Evolutionary conservation across 1,139 yeast genomes (phyloP).

Genomic region (Suzukiozyma palmioleophila): DNA sequence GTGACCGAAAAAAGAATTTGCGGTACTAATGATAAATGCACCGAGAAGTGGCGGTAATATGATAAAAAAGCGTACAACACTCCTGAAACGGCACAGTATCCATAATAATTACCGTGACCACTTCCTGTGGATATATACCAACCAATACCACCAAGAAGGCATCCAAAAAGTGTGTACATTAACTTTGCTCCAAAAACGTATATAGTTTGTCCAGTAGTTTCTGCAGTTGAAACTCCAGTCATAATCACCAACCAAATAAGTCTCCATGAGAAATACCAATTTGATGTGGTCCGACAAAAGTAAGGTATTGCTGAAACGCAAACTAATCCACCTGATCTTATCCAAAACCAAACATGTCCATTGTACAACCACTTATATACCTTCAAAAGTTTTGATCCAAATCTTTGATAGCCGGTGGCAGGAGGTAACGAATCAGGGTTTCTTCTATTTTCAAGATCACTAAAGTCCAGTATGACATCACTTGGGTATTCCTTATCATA

Average conservation of each 20-base stretch:
- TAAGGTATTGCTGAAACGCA: constrained; percentile 25
- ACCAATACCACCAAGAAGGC: constrained; percentile 28
- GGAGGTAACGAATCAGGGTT: constrained; percentile 33
- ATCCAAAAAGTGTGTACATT: constrained; percentile 27
- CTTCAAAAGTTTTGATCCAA: constrained; percentile 16
- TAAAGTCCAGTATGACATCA: constrained; percentile 11
- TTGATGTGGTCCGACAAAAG: constrained; percentile 26
- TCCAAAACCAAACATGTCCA: constrained; percentile 29
- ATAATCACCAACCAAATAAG: constrained; percentile 34
- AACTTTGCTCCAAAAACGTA: constrained; percentile 25
- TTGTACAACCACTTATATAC: constrained; percentile 16
- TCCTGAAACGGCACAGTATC: constrained; percentile 27
- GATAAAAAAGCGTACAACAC: constrained; percentile 20
- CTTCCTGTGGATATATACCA: constrained; percentile 37
- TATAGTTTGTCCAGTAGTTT: constrained; percentile 31
- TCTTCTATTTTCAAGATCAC: constrained; percentile 14
- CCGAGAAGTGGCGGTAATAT: constrained; percentile 31
- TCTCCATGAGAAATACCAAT: constrained; percentile 26
- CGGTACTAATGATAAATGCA: constrained; percentile 27
- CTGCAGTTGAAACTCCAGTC: constrained; percentile 30
- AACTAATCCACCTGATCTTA: constrained; percentile 23
- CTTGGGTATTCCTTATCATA: constrained; percentile 9
- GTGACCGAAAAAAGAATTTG: constrained; percentile 27
- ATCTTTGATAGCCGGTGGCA: constrained; percentile 15
- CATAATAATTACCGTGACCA: constrained; percentile 30